Evolutionary conservation across 2,329 filamentous ascomycete genomes (phyloP).

Genomic region (Fusarium proliferatum): DNA sequence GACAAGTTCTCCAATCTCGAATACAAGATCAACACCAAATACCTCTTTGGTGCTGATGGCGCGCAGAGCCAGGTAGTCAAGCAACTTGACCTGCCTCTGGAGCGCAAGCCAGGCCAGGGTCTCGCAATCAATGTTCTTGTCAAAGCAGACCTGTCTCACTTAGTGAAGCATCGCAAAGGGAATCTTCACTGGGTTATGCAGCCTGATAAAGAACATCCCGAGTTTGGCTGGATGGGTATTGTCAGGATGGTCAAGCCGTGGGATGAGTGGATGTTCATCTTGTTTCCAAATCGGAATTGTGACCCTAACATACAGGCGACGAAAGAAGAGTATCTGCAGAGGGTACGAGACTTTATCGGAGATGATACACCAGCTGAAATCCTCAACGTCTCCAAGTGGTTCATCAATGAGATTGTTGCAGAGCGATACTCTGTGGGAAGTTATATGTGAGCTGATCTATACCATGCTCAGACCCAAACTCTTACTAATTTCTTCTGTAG

Average conservation of each 20-base stretch:
- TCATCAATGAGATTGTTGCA: neutral
- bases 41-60: neutral
- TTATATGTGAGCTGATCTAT: neutral
- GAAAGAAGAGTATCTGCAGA: rapidly evolving
- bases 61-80: neutral
- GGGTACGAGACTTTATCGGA: neutral
- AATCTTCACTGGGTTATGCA: neutral
- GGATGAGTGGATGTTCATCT: neutral
- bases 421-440: neutral
- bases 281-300: neutral
- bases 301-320: neutral
- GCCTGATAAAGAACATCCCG: neutral
- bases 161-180: neutral
- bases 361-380: neutral
- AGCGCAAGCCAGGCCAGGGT: neutral
- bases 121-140: neutral
- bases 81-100: neutral
- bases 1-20: neutral
- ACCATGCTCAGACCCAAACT: neutral
- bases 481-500: rapidly evolving
- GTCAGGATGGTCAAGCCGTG: neutral
- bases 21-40: neutral
- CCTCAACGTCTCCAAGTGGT: neutral
- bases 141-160: neutral
- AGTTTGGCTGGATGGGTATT: neutral